phyloP scores from a whole-genome alignment of 2,329 filamentous ascomycete species.

The Talaromyces atroroseus region DNA sequence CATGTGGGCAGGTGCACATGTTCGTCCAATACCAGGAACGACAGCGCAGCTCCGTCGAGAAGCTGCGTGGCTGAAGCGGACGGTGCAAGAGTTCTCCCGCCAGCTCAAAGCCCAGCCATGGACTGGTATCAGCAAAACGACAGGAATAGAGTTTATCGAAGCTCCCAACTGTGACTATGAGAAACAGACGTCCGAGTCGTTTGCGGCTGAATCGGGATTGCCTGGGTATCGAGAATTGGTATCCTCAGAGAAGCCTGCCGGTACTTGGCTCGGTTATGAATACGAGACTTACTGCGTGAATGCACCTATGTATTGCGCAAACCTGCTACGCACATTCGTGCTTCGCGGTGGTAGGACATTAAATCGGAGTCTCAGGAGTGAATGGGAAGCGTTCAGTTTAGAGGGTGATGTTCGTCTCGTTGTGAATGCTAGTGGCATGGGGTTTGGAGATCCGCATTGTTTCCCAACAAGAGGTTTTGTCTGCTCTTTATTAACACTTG shows the following conservation, averaged over 20 bases:
- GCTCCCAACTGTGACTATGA: conserved; percentile 21
- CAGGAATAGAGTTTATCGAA: conserved; percentile 41
- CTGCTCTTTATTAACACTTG: background rate
- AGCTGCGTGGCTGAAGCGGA: conserved; percentile 32
- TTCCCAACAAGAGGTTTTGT: conserved; percentile 40
- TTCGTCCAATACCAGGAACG: conserved; percentile 39
- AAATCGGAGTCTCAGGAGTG: background rate
- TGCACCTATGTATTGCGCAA: conserved; percentile 38
- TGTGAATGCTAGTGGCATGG: conserved; percentile 43
- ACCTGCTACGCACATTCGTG: conserved; percentile 38
- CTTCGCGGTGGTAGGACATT: conserved; percentile 32
- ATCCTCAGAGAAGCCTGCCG: background rate
- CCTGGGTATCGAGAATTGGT: background rate
- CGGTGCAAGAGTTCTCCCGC: conserved; percentile 22
- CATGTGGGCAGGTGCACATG: conserved; percentile 45
- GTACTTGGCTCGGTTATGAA: conserved; percentile 30
- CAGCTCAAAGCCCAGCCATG: conserved; percentile 25
- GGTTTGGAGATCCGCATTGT: conserved; percentile 37
- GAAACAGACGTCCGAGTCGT: background rate
- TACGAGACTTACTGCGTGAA: conserved; percentile 42
- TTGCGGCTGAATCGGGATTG: background rate
- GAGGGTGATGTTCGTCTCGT: background rate
- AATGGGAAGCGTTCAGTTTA: background rate
- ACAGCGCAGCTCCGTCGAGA: conserved; percentile 33
- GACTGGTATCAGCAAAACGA: conserved; percentile 33